Evolutionary conservation across 2,329 filamentous ascomycete genomes (phyloP), one percentile per base, ranked within the genome.

Genomic region (Microdochium paspali): DNA sequence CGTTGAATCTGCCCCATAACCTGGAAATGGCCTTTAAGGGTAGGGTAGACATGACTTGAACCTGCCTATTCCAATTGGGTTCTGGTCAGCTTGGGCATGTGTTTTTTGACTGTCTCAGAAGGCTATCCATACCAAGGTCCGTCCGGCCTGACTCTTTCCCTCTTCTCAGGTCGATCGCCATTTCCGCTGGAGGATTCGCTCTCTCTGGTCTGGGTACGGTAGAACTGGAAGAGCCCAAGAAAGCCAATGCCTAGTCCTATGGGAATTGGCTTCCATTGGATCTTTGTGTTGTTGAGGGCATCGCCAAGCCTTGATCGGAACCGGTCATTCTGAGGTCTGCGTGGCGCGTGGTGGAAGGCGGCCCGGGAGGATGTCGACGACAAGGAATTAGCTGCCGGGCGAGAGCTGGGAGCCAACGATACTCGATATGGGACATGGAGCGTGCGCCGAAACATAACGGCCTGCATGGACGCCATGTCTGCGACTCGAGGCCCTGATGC

Each of bases 81-180:
- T 4, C 5, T 6, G 28, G 48, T 53, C 31, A 50, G 31, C 39
- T 18, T 6, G 13, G 6, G 13, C 5, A 4, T 12, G 13, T 15
- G 15, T 18, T 65, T 56, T n/a, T n/a, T n/a, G n/a, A n/a, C n/a
- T n/a, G n/a, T n/a, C n/a, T n/a, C n/a, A n/a, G n/a, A n/a, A n/a
- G n/a, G n/a, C n/a, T n/a, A n/a, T n/a, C n/a, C n/a, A n/a, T 70
- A 84, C 84, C 90, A 95, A 64, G 90, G 89, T 24, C 90, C 90
- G 48, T 87, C 87, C 2, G 87, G 89, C 31, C 86, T 77, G 58
- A 95, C 81, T 50, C 82, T 77, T 44, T 70, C 70, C 54, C 70
- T 78, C 67, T 60, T 74, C 69, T 64, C 78, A 54, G 74, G 73
- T 40, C 59, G 61, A 20, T 70, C 65, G 28, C 62, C 64, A 47